Conservation (phyloP, 441 rosid genomes). For the Bocquillonia castaneifolia region DNA sequence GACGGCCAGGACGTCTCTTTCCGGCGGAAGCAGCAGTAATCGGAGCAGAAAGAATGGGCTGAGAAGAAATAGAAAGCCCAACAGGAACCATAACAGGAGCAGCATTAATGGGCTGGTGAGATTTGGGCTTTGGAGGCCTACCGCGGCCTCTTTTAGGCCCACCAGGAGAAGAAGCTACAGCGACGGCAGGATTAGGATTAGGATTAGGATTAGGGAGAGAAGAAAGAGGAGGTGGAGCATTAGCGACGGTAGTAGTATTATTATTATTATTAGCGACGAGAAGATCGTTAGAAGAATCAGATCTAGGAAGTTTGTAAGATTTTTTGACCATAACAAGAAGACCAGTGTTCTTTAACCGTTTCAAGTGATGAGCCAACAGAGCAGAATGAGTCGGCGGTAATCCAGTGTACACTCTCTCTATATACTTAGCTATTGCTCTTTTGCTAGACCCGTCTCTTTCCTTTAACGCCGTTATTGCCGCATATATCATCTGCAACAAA, state of each 20-base stretch:
- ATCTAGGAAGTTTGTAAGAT: constrained; percentile 61
- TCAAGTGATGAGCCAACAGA: constrained; percentile 60
- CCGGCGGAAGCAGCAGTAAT: too few relatives aligned
- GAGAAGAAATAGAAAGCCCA: constrained; percentile 18
- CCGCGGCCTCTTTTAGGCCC: constrained; percentile 63
- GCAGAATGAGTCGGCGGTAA: constrained; percentile 54
- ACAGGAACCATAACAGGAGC: constrained; percentile 17
- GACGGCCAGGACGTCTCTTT: constrained; percentile 50
- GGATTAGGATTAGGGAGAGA: constrained; percentile 12
- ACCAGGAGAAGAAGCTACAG: constrained; percentile 18
- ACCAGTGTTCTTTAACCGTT: constrained; percentile 58
- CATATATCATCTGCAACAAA: constrained; percentile 50
- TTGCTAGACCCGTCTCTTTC: constrained; percentile 81
- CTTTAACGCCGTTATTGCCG: constrained; percentile 67
- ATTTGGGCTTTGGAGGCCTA: constrained; percentile 61
- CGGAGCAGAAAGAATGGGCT: background rate
- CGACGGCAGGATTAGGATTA: constrained; percentile 8
- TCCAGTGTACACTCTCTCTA: constrained; percentile 46
- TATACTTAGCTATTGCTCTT: constrained; percentile 67
- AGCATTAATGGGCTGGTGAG: constrained; percentile 27
- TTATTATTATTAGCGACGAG: background rate
- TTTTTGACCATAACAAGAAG: constrained; percentile 59
- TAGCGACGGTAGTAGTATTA: background rate
- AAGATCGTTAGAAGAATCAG: constrained; percentile 21
- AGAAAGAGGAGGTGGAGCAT: background rate